phyloP scores from a whole-genome alignment of 805 yeast species.

The Clavispora asparagi region DNA sequence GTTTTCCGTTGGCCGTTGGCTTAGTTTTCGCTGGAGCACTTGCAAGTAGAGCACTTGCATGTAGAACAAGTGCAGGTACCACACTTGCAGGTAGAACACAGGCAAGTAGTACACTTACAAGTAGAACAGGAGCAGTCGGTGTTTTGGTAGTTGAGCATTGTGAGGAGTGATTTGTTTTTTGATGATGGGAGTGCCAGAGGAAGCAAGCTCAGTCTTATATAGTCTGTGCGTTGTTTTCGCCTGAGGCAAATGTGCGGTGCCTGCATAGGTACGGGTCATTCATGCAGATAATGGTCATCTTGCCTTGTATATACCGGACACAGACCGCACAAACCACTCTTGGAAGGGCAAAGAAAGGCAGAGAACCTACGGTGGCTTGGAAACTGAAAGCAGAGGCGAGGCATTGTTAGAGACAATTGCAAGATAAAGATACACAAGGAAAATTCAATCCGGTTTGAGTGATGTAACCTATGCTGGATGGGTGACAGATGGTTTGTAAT shows the following conservation, averaged over 20 bases:
- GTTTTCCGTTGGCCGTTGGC: background rate
- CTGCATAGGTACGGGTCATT: background rate
- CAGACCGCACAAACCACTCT: background rate
- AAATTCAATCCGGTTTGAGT: too few relatives aligned
- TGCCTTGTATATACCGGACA: background rate
- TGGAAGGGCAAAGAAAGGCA: too few relatives aligned
- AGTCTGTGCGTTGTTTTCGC: background rate
- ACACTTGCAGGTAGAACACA: background rate
- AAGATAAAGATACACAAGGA: too few relatives aligned
- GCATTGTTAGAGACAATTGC: too few relatives aligned
- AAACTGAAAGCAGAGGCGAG: too few relatives aligned
- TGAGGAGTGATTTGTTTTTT: background rate
- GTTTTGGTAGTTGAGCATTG: background rate
- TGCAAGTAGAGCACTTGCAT: conserved; percentile 1
- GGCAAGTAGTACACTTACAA: conserved; percentile 1
- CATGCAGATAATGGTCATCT: background rate
- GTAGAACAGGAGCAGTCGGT: conserved; percentile 1
- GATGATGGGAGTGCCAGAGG: background rate
- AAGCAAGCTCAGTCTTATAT: background rate
- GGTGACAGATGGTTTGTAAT: too few relatives aligned
- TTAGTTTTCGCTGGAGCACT: conserved; percentile 2
- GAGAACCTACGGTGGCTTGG: too few relatives aligned
- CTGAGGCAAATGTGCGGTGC: background rate
- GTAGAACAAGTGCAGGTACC: background rate
- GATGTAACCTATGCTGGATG: too few relatives aligned